phyloP scores from a whole-genome alignment of 352 stramenopile genomes.

The Phytophthora ohioensis region DNA sequence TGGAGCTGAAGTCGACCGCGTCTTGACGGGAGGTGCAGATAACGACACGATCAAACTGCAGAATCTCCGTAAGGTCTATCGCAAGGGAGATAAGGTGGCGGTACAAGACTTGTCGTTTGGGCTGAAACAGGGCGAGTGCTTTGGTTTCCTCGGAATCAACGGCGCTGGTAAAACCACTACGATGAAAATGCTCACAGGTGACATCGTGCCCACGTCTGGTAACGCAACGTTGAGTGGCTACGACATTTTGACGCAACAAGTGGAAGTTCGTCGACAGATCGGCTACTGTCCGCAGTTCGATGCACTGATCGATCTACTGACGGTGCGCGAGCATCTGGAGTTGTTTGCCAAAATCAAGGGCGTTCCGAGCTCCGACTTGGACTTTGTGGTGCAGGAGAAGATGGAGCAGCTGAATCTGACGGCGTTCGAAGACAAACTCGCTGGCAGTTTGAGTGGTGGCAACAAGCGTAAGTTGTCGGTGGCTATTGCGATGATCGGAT shows the following conservation, averaged over 20 bases:
- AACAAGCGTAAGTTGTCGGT: constrained; percentile 95
- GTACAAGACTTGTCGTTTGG: constrained; percentile 80
- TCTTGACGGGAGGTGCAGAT: constrained; percentile 42
- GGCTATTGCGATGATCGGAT: constrained; percentile 94
- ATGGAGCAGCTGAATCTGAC: constrained; percentile 80
- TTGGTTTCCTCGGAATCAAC: constrained; percentile 94
- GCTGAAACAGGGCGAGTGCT: constrained; percentile 87
- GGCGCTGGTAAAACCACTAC: constrained; percentile 94
- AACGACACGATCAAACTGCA: constrained; percentile 64
- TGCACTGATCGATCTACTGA: constrained; percentile 81
- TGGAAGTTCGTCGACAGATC: constrained; percentile 38
- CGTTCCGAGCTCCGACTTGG: constrained; percentile 36
- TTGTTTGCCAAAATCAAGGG: constrained; percentile 91
- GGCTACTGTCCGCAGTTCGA: constrained; percentile 92
- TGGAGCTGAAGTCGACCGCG: constrained; percentile 49
- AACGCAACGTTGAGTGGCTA: constrained; percentile 53
- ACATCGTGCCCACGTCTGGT: constrained; percentile 50
- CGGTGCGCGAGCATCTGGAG: constrained; percentile 82
- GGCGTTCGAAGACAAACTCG: constrained; percentile 77
- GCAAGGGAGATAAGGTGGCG: constrained; percentile 75
- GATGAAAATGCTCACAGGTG: constrained; percentile 92
- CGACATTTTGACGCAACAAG: constrained; percentile 66
- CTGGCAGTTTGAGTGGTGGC: constrained; percentile 78
- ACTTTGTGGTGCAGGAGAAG: constrained; percentile 43
- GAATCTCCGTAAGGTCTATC: constrained; percentile 89